Evolutionary conservation across 192 early-diverging fungal genomes (phyloP).

Genomic region (Phycomyces nitens): DNA sequence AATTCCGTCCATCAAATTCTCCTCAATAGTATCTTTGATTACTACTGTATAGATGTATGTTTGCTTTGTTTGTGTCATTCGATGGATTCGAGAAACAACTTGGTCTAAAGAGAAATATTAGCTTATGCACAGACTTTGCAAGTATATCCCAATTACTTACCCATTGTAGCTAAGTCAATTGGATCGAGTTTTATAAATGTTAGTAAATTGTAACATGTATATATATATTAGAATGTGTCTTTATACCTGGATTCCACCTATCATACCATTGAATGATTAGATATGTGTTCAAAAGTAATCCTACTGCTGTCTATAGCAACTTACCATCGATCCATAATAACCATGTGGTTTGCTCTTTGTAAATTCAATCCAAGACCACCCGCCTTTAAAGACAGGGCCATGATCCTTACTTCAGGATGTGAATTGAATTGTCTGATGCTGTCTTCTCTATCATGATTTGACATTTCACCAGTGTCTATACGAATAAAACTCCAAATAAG

Average conservation of each 20-base stretch:
- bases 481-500: no score
- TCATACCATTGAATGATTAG: no score
- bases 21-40: conserved; percentile 29
- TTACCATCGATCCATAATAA: conserved; percentile 27
- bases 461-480: conserved; percentile 19
- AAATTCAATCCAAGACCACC: conserved; percentile 29
- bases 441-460: conserved; percentile 62
- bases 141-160: not conserved
- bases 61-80: conserved; percentile 27
- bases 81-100: conserved; percentile 25
- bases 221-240: no score
- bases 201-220: not conserved
- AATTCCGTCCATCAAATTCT: conserved; percentile 19
- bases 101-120: conserved; percentile 9
- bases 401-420: conserved; percentile 17
- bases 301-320: not conserved
- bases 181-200: not conserved
- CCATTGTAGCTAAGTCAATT: conserved; percentile 17
- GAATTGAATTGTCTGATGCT: conserved; percentile 71
- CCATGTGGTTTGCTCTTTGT: conserved; percentile 29
- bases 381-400: conserved; percentile 21
- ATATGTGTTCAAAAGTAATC: no score
- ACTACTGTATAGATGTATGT: conserved; percentile 22
- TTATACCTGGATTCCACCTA: conserved; percentile 19
- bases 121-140: no score